Evolutionary conservation across 768 basidiomycete species (phyloP), one percentile per base, ranked within the genome.

Genomic region (Chalciporus chontae): DNA sequence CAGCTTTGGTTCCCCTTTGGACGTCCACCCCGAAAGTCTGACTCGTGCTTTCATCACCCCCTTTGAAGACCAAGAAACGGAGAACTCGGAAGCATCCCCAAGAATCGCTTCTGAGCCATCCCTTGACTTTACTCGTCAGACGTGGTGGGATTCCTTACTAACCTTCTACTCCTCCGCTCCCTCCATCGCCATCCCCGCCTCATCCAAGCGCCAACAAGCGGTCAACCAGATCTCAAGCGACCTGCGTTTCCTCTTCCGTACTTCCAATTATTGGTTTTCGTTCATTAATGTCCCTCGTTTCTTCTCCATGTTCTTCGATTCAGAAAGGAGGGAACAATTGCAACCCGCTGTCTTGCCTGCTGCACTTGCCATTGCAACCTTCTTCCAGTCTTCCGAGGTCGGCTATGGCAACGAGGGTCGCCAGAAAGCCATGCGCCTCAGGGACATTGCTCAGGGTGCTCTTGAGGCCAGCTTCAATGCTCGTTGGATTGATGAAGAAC

Each of bases 131-230:
- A 71, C 75, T 15, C 84, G 85, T 43, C 81, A 85, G 69, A 82
- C 80, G 19, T 89, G 88, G 88, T 90, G 85, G 83, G 89, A 89
- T 60, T 80, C 77, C 4, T 72, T 90, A 15, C 66, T 87, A 31
- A 69, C 71, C 24, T 88, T 88, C 62, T 53, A 47, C 41, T 54
- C 48, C 15, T 73, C 73, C 15, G 59, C 67, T n/a, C 55, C 55
- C 23, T 67, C 63, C 49, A 64, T 61, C 40, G 67, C 68, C 49
- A 50, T 59, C 26, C 59, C 79, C 18, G 68, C 73, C 14, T 29
- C 65, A 11, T 63, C 73, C 17, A 69, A 79, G 60, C 78, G 83
- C 21, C 76, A 78, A 31, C 54, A 63, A 9, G 74, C 78, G 11
- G 62, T 73, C 10, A 71, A 71, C 31, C 63, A 64, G 41, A 76